Evolutionary conservation across 768 basidiomycete species (phyloP), one percentile per base, ranked within the genome.

Genomic region (Favolaschia claudopus): DNA sequence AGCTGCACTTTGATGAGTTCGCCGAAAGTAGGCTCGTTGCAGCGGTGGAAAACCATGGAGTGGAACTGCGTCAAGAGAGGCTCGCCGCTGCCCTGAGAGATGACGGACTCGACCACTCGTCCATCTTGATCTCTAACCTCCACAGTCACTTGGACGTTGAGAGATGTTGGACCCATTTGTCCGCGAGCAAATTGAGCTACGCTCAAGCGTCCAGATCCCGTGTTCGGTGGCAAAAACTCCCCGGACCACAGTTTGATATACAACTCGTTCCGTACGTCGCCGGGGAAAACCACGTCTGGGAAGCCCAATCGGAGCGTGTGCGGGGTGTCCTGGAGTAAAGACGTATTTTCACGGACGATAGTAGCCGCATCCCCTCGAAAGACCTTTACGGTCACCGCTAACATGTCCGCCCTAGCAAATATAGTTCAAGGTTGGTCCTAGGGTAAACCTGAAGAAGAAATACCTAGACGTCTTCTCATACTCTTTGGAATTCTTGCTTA

Each of bases 181-280:
- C 79, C 79, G 50, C 89, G 83, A 20, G 86, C 81, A 72, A 91
- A 85, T 60, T 79, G 81, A 31, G 82, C 79, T 46, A 92, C 79
- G 39, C 89, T 89, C 4, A 89, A 72, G 36, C 87, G 79, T 24
- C 79, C 79, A 38, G 78, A 74, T 25, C 76, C 74, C 37, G 72
- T 74, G 58, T 84, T 82, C 4, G 84, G 79, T 0, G 85, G 76
- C 3, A 81, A 75, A 70, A 99, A 99, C 62, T 95, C 91, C 34
- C 93, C 96, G 53, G 88, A 90, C 95, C 95, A 98, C 0, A 99
- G 83, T 72, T 97, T 97, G 77, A 98, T 85, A 73, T 98, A 99
- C 13, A 98, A 81, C 63, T 99, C 96, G 68, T 99, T 98, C 15
- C 96, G 88, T n/a, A 86, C 76, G 60, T 93, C 91, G 7, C 92